Base-by-base conservation (phyloP, 2,329 filamentous ascomycete genomes). In the Colletotrichum euphorbiae region DNA sequence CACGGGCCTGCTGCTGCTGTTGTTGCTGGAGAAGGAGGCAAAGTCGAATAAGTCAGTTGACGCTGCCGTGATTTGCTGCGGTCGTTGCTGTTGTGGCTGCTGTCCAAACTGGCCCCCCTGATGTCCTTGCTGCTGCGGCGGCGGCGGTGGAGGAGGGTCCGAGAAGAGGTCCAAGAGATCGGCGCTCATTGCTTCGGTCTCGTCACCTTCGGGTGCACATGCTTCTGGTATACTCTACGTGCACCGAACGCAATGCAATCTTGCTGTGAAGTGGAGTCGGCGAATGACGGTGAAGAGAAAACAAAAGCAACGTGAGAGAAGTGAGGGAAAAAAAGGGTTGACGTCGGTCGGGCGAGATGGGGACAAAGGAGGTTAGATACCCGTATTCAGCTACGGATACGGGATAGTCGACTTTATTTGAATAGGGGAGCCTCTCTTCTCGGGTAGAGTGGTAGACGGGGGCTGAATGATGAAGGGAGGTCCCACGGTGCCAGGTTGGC, bases 161-260 rank as follows among this genome's bases (percentile, higher is more conserved):
- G 75, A 77, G 59, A 84, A 81, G 71, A 91, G 90, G 71, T 88
- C 88, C 74, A 90, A 88, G 65, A 91, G 84, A 77, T 90, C 88
- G 70, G 88, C 87, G 72, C 89, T 91, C 88, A 90, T 91, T 69
- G 40, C 66, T 54, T 59, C 62, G 42, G 75, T 67, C 57, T 60
- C 13, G 40, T 66, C 60, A 69, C 38, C 69, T 64, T 21, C 48
- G 42, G 33, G 58, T 56, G 38, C 43, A 55, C 59, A 68, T 69
- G 54, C 64, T 69, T 64, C 21, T 51, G 38, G 40, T n/a, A 7
- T 17, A 15, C 28, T 8, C 15, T 8, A 31, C 28, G 54, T 19
- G 19, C 40, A 31, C 19, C 40, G 33, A 31, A 48, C 11, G 33
- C 19, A 17, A 11, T 61, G 33, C 19, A 17, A 11, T 61, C 38